Conservation (phyloP, 257 asterid species). For the Paraleonurus japonicus region DNA sequence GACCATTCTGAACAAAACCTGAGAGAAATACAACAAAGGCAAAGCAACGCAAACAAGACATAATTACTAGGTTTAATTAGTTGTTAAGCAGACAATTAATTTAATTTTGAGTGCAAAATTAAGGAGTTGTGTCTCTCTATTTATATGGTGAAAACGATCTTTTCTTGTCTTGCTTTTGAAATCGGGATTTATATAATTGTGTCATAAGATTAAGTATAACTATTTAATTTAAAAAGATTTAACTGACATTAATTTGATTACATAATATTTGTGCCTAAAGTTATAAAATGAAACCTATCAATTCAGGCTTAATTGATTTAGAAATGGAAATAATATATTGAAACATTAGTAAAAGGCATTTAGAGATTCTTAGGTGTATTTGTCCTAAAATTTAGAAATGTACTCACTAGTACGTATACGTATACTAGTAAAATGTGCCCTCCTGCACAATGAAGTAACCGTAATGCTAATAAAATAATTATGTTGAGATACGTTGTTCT, state of each 20-base stretch:
- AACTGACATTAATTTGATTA: background rate
- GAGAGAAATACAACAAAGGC: slow-evolving; percentile 19
- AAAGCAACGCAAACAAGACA: slow-evolving; percentile 31
- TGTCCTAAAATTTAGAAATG: too few species aligned
- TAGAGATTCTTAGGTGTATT: background rate
- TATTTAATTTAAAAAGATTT: too few species aligned
- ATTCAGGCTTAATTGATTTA: too few species aligned
- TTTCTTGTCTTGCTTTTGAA: background rate
- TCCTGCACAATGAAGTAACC: too few species aligned
- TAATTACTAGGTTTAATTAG: background rate
- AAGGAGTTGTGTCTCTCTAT: background rate
- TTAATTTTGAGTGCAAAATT: background rate
- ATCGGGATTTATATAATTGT: too few species aligned
- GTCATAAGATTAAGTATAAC: too few species aligned
- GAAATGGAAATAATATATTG: background rate
- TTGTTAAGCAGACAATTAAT: background rate
- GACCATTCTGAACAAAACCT: slow-evolving; percentile 25
- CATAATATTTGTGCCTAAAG: background rate
- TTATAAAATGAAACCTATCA: background rate
- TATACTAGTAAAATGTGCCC: too few species aligned
- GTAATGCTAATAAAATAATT: too few species aligned
- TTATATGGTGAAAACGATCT: background rate
- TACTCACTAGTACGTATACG: too few species aligned
- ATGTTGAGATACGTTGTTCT: too few species aligned
- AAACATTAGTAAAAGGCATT: background rate